Base-by-base conservation (phyloP, 2,329 filamentous ascomycete genomes). In the Aspergillus tubingensis region DNA sequence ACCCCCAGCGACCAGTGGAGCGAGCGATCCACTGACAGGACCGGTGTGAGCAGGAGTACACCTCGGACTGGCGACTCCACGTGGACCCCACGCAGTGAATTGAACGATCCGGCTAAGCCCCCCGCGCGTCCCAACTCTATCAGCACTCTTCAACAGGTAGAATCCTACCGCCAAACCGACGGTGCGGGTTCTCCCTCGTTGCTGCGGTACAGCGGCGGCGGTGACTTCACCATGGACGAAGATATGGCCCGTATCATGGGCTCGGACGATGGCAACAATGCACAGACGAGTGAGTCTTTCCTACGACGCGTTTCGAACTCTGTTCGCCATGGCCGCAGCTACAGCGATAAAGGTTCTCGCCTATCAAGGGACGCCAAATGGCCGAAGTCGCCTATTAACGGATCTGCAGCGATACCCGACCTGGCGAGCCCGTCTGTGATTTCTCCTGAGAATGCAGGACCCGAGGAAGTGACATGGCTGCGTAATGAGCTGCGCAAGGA, bases 151-250 rank as follows among this genome's bases (percentile, higher is more conserved):
- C 64, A 66, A 2, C 73, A 76, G 36, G 72, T 74, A 11, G 76
- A 79, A 47, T 60, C 71, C 11, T 68, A 71, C 38, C 72, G 73
- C 54, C 71, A 73, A 67, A 41, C 67, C 62, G 69, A 83, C 74
- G 62, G 79, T 65, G 85, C 86, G 66, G 76, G 77, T 41, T 91
- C 89, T 8, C 88, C 89, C 8, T 88, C 87, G 68, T 80, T 91
- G 63, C 86, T 89, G 65, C 84, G 88, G 70, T 91, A 86, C 62
- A 96, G 90, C 75, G 84, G 86, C 47, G 91, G 91, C 55, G 91
- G 88, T 57, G 92, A 96, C 66, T 95, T 97, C 71, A 95, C 90
- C 61, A 88, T 96, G 88, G 94, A 98, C 66, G 93, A 97, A 75
- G 95, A 98, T 72, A 92, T 97, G 86, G 90, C 91, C 57, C 89